Percentiles rank a stretch among this genome's conserved stretches.
Evolutionary conservation across 2,329 filamentous ascomycete genomes (phyloP).

Genomic region (Seiridium unicorne): DNA sequence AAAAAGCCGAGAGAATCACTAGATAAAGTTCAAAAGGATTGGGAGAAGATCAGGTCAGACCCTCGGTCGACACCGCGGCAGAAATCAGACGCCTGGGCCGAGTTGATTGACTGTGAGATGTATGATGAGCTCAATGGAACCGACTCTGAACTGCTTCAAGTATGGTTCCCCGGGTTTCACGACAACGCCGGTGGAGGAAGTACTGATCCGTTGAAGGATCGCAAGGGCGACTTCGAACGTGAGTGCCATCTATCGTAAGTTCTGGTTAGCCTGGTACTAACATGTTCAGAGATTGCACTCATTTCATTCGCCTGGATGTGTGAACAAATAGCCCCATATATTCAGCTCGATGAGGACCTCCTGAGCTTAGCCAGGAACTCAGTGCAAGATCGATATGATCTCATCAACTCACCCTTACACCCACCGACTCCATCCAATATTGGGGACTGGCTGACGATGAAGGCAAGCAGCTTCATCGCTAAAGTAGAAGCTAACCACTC

Average conservation of each 20-base stretch:
- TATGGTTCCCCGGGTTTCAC: slow-evolving; percentile 56
- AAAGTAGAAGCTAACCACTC: background rate
- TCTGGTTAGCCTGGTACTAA: background rate
- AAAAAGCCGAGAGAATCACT: slow-evolving; percentile 10
- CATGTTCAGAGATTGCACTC: slow-evolving; percentile 11
- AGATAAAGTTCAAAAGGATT: background rate
- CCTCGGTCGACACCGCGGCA: background rate
- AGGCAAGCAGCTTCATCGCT: background rate
- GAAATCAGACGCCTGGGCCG: slow-evolving; percentile 2
- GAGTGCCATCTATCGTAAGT: background rate
- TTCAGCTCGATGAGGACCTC: slow-evolving; percentile 8
- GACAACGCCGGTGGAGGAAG: slow-evolving; percentile 50
- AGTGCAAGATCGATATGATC: slow-evolving; percentile 9
- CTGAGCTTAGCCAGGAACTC: background rate
- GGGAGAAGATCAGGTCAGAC: background rate
- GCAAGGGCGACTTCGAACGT: slow-evolving; percentile 14
- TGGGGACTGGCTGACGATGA: background rate
- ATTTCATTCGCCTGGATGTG: slow-evolving; percentile 16
- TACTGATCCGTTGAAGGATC: slow-evolving; percentile 16
- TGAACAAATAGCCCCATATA: slow-evolving; percentile 12
- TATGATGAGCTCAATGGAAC: slow-evolving; percentile 6
- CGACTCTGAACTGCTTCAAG: slow-evolving; percentile 39
- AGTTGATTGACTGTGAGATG: slow-evolving; percentile 13
- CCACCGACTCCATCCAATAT: background rate
- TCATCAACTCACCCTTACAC: slow-evolving; percentile 7